Conservation (phyloP, 1,284 basidiomycete genomes). For the Heterobasidion occidentale region DNA sequence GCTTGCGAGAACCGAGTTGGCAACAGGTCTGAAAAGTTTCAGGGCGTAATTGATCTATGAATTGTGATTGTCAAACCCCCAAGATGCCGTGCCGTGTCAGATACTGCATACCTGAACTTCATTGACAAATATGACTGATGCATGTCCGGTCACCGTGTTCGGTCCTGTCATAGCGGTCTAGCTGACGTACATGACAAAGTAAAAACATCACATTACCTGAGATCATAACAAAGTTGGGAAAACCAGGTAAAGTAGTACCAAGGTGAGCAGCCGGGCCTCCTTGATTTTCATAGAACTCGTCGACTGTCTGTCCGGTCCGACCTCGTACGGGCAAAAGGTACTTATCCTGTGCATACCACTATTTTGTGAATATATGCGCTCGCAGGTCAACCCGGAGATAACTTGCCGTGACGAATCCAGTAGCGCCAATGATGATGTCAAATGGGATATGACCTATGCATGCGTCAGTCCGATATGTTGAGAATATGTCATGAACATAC, state of each 20-base stretch:
- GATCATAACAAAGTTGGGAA: conserved; percentile 30
- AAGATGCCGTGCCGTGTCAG: neutral
- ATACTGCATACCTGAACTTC: conserved; percentile 29
- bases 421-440: conserved; percentile 25
- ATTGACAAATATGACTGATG: conserved; percentile 35
- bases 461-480: neutral
- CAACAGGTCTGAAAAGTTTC: conserved; percentile 30
- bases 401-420: conserved; percentile 20
- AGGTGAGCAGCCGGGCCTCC: conserved; percentile 26
- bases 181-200: neutral
- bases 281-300: conserved; percentile 25
- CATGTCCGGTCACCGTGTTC: conserved; percentile 37
- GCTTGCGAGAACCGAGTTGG: conserved; percentile 12
- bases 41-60: conserved; percentile 29
- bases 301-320: conserved; percentile 17
- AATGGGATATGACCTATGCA: conserved; percentile 16
- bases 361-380: neutral
- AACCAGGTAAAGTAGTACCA: conserved; percentile 26
- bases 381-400: neutral
- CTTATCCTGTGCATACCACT: conserved; percentile 14
- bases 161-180: conserved; percentile 27
- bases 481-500: conserved; percentile 10
- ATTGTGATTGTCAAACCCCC: neutral
- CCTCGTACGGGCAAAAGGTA: conserved; percentile 21
- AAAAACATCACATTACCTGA: conserved; percentile 1